Evolutionary conservation across 352 stramenopile genomes (phyloP).

Genomic region (Phytophthora cryptogea): DNA sequence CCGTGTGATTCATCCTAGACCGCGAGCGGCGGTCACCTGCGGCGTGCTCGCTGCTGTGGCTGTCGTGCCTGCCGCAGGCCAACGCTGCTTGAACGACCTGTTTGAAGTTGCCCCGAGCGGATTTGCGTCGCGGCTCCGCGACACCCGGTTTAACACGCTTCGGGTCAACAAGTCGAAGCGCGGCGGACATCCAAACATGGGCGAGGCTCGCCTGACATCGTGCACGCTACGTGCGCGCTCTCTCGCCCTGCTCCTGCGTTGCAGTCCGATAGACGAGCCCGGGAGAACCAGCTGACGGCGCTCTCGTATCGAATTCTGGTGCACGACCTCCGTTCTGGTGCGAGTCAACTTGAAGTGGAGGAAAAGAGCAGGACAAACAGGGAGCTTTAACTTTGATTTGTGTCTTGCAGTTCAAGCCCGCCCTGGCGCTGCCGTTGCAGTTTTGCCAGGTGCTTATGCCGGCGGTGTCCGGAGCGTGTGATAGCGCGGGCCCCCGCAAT

Average conservation of each 20-base stretch:
- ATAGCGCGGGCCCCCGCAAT: conserved; percentile 7
- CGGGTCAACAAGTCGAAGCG: neutral
- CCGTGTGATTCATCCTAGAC: neutral
- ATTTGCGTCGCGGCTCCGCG: neutral
- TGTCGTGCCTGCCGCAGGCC: conserved; percentile 9
- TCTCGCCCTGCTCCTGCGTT: neutral
- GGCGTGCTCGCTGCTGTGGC: neutral
- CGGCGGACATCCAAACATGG: neutral
- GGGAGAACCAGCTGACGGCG: conserved; percentile 20
- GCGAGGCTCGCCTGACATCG: conserved; percentile 5
- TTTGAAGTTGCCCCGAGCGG: conserved; percentile 23
- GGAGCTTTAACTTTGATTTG: conserved; percentile 33
- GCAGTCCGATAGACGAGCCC: conserved; percentile 20
- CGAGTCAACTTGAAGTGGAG: conserved; percentile 37
- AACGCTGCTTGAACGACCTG: conserved; percentile 18
- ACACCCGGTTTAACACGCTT: conserved; percentile 22
- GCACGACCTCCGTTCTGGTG: conserved; percentile 18
- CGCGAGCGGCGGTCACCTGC: neutral
- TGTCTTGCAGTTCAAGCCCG: conserved; percentile 27
- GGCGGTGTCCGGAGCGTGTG: conserved; percentile 14
- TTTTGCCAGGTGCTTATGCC: conserved; percentile 12
- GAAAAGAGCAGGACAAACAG: conserved; percentile 33
- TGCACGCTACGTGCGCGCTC: conserved; percentile 5
- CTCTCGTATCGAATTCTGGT: conserved; percentile 29
- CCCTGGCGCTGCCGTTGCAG: conserved; percentile 10